Percentiles rank a stretch among this genome's conserved stretches.
These are phyloP conservation scores for Lantana camara DNA, from an alignment of 257 asterid genomes.

Conservation along the genomic window DNA sequence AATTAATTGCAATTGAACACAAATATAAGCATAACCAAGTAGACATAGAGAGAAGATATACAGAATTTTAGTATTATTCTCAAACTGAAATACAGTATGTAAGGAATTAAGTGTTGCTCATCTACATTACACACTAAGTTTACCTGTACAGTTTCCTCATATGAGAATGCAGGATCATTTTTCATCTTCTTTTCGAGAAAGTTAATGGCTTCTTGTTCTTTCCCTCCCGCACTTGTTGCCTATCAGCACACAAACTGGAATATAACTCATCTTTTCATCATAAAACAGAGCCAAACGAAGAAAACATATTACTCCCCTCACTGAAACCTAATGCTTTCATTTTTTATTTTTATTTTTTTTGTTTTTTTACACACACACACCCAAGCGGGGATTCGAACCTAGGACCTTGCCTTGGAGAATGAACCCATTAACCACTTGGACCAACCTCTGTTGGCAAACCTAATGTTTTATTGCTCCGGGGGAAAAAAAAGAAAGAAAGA, in stretches of 20 bases:
- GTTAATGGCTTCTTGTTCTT: constrained; percentile 96
- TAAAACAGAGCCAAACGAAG: constrained; percentile 5
- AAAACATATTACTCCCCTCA: background rate
- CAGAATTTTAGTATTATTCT: background rate
- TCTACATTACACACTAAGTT: constrained; percentile 18
- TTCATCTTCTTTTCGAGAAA: constrained; percentile 98
- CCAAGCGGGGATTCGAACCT: no score
- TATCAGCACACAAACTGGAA: constrained; percentile 36
- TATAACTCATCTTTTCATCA: constrained; percentile 3
- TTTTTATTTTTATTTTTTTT: no score
- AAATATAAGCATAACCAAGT: background rate
- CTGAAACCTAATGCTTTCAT: no score
- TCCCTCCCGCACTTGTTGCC: constrained; percentile 98
- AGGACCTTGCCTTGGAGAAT: no score
- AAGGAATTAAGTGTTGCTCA: background rate
- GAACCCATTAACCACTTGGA: no score
- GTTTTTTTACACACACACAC: no score
- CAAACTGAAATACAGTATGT: no score
- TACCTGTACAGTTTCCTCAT: constrained; percentile 97
- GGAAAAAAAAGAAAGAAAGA: no score
- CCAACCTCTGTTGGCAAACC: no score
- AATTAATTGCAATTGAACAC: background rate
- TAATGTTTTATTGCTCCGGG: no score
- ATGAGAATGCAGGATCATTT: constrained; percentile 82
- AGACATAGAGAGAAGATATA: background rate